Base-by-base conservation (phyloP, 352 stramenopile genomes). In the Phytophthora agathidicida region DNA sequence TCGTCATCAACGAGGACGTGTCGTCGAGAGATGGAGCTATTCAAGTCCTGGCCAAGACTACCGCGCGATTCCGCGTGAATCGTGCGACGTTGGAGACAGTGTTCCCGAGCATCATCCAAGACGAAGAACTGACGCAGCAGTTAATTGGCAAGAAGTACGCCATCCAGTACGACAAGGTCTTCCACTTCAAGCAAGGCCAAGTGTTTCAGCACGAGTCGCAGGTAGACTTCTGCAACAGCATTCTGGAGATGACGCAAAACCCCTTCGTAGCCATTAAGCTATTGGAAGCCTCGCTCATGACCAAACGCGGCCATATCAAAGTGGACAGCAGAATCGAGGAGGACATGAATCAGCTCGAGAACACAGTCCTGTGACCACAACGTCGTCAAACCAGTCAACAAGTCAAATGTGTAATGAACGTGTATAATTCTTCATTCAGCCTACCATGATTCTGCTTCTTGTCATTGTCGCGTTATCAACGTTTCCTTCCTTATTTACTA, bases 121-220 rank as follows among this genome's bases (percentile, higher is more conserved):
- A 89, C 45, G 80, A 89, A 61, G 52, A 46, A 28, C 67, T 88
- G 28, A 55, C 67, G 7, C 77, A 89, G 45, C 42, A 65, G 41
- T 62, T 89, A 10, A 83, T 88, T 26, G 80, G 77, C 26, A 78
- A 82, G 26, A 68, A 80, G 50, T 88, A 88, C 44, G 51, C 59
- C 32, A 69, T 89, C 20, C 71, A 82, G 51, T 88, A 90, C 64
- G 76, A 88, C 56, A 90, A 88, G 46, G 76, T 86, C 3, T 88
- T 90, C 47, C 77, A 90, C 38, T 86, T 90, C 42, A 46, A 64
- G 16, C 42, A 63, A 32, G 68, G 71, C 1, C 57, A 57, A 22
- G 65, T 90, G 14, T 86, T 86, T 50, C 77, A 88, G 57, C 75
- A 88, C 50, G 77, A 88, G 27, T 75, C 67, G 1, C 67, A 70